A percentile compares a stretch with the other conserved stretches of the same genome.
phyloP scores from a whole-genome alignment of 192 early-diverging fungal species.

The Linnemannia exigua region DNA sequence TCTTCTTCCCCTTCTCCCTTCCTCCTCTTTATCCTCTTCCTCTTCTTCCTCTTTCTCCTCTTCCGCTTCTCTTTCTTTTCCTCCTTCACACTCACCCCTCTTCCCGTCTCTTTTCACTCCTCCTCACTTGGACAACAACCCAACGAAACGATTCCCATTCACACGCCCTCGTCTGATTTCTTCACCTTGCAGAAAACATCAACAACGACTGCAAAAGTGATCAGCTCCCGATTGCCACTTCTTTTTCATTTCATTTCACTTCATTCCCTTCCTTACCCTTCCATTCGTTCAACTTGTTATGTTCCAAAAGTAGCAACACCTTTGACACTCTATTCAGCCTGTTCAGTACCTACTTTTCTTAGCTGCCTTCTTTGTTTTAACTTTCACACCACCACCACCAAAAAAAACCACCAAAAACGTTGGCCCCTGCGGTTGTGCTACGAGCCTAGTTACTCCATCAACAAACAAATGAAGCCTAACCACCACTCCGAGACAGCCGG shows the following conservation, averaged over 20 bases:
- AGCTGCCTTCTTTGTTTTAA: not conserved
- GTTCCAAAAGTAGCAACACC: not conserved
- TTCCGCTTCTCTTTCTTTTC: not conserved
- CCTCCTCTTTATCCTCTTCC: not conserved
- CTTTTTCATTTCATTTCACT: not conserved
- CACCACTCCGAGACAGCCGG: constrained; percentile 3
- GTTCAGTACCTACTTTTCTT: not conserved
- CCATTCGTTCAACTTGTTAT: not conserved
- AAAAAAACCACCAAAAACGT: not conserved
- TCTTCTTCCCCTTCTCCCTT: not conserved
- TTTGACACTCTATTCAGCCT: not conserved
- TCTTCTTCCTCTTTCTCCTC: not conserved
- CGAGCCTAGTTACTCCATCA: not conserved
- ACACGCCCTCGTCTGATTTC: not conserved
- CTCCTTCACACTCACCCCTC: not conserved
- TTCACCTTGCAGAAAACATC: not conserved
- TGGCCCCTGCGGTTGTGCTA: not conserved
- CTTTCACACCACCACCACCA: not conserved
- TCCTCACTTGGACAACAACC: no score
- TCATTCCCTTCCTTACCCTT: not conserved
- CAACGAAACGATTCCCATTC: not conserved
- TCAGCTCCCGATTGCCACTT: not conserved
- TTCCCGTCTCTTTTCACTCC: not conserved
- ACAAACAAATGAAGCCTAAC: constrained; percentile 26
- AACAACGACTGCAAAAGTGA: not conserved